These are phyloP conservation scores for Pulveroboletus sp. DNA, from an alignment of 768 basidiomycete genomes.

Conservation along the genomic window DNA sequence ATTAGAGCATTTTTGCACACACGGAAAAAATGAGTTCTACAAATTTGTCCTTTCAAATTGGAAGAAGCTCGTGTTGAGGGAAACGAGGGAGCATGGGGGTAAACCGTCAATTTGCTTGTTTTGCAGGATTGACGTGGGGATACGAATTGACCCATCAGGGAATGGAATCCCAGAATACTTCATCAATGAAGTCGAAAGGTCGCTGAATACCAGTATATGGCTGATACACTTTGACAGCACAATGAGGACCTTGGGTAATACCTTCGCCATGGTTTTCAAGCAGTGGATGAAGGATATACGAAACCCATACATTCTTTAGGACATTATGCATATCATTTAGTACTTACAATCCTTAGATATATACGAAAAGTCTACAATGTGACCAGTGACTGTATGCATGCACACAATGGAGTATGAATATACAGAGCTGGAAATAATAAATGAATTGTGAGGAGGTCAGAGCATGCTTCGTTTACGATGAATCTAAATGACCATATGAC, in stretches of 20 bases:
- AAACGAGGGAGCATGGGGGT: not conserved
- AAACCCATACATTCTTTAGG: not conserved
- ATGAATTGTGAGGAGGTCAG: too few relatives aligned
- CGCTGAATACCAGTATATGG: not conserved
- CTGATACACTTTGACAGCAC: not conserved
- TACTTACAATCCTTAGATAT: too few relatives aligned
- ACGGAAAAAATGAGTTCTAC: not conserved
- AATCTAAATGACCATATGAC: too few relatives aligned
- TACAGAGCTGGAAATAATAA: too few relatives aligned
- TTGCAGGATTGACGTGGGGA: not conserved
- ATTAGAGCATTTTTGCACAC: not conserved
- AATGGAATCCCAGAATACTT: not conserved
- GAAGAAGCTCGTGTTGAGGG: not conserved
- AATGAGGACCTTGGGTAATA: too few relatives aligned
- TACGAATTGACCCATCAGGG: not conserved
- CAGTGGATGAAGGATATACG: not conserved
- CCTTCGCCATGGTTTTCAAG: too few relatives aligned
- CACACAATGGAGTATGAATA: too few relatives aligned
- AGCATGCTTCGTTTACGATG: too few relatives aligned
- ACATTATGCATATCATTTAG: too few relatives aligned
- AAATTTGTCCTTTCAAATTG: not conserved
- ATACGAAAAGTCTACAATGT: too few relatives aligned
- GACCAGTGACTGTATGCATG: too few relatives aligned
- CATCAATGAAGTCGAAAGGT: not conserved
- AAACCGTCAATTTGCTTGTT: not conserved